Evolutionary conservation across 2,329 filamentous ascomycete genomes (phyloP).

Genomic region (Colletotrichum sp.): DNA sequence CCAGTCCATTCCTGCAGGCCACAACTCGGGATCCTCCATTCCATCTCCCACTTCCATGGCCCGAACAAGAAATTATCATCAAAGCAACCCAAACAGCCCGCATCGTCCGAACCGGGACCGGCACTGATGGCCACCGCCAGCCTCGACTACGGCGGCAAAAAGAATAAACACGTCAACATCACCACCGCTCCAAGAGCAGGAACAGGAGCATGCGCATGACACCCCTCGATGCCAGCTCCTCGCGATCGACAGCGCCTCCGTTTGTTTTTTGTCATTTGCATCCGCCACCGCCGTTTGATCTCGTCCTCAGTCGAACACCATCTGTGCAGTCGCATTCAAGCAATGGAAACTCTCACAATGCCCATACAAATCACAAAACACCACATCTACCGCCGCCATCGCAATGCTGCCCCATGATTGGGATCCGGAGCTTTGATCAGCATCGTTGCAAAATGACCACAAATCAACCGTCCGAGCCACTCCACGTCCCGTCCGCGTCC

Average conservation of each 20-base stretch:
- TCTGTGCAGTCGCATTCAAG: background rate
- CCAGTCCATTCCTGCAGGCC: background rate
- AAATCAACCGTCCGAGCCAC: background rate
- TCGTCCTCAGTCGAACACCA: background rate
- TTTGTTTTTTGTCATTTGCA: background rate
- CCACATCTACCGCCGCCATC: background rate
- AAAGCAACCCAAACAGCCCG: background rate
- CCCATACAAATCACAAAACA: background rate
- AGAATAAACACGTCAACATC: background rate
- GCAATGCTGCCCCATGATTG: background rate
- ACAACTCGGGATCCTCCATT: background rate
- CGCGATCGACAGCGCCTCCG: background rate
- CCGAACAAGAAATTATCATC: constrained; percentile 5
- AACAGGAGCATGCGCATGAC: background rate
- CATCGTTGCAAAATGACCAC: background rate
- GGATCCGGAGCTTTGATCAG: background rate
- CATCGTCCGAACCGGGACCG: background rate
- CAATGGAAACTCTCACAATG: background rate
- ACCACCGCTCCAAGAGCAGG: background rate
- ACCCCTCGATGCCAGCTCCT: background rate
- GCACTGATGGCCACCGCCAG: background rate
- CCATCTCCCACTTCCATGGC: background rate
- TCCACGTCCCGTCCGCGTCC: background rate
- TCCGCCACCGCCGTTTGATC: background rate
- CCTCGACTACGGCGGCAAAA: background rate